Conservation (phyloP, 139 green algal species). For the Asterochloris erici region DNA sequence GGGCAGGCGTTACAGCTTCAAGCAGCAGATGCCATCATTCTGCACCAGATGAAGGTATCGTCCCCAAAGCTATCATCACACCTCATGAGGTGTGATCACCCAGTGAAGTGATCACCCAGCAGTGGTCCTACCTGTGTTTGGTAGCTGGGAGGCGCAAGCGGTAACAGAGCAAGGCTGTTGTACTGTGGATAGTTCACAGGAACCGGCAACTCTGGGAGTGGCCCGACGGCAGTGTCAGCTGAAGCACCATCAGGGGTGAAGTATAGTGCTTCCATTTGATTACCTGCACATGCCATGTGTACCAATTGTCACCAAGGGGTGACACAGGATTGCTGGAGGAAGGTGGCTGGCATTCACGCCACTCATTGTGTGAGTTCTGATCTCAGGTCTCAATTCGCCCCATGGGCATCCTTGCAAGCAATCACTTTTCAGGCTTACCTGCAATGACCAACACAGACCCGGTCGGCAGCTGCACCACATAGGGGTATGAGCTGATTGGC, state of each 20-base stretch:
- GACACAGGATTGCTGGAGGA: not conserved
- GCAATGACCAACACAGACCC: constrained; percentile 12
- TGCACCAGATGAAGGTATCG: too few relatives aligned
- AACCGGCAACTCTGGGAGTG: constrained; percentile 7
- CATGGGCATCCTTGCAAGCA: not conserved
- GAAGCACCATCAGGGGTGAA: not conserved
- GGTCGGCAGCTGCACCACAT: not conserved
- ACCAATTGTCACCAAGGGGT: not conserved
- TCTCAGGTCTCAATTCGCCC: not conserved
- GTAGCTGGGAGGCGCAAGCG: constrained; percentile 5
- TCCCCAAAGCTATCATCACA: too few relatives aligned
- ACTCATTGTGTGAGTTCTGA: not conserved
- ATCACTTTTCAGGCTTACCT: not conserved
- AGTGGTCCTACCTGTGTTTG: not conserved
- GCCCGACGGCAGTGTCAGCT: constrained; percentile 1
- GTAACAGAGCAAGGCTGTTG: not conserved
- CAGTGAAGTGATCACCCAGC: too few relatives aligned
- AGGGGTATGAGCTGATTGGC: constrained; percentile 21
- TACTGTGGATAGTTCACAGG: constrained; percentile 12
- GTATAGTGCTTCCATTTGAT: constrained; percentile 2
- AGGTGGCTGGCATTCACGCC: not conserved
- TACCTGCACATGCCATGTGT: constrained; percentile 5
- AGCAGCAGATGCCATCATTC: too few relatives aligned
- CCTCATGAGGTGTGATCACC: too few relatives aligned
- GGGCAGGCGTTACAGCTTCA: too few relatives aligned